Evolutionary conservation across 1,284 basidiomycete genomes (phyloP), one percentile per base, ranked within the genome.

Genomic region (Cryptococcus sp.): DNA sequence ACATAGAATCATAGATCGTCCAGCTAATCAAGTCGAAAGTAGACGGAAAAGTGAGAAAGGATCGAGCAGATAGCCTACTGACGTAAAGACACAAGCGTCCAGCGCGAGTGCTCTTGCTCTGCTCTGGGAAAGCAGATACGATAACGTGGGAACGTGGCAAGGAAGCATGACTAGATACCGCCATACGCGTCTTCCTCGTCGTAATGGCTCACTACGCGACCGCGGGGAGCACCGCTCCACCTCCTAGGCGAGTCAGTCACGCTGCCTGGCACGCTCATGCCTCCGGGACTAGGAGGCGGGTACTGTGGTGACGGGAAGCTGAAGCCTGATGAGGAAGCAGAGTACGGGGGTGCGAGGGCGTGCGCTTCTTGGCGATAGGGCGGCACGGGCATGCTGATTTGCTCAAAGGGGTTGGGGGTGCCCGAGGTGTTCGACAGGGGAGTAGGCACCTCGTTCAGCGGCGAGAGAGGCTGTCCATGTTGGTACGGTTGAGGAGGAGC

Each of bases 401-500:
- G 19, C 55, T 72, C 70, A 47, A 67, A 72, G 19, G 70, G 70
- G 53, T 72, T 72, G 13, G 56, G 47, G 11, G 50, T 58, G 27
- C 49, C 23, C 13, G 45, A 44, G 22, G 45, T 27, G n/a, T 51
- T 63, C 15, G 59, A 56, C 45, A 59, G 57, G 27, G 68, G 69
- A 17, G 77, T 77, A 4, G 68, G 60, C 3, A 77, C 70, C 60
- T 78, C 77, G 16, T 41, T 41, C 19, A 78, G 54, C 4, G 75
- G 73, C 5, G 74, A 70, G 1, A 78, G 68, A 1, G 77, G 77
- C 53, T 66, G 69, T 50, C 77, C 77, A 57, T 78, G 77, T 44
- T 71, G 60, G 59, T 77, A 78, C 8, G 75, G 75, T 52, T 63
- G 57, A 53, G 66, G 61, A 49, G 64, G 56, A 42, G 56, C 44